Evolutionary conservation across 345 rosid genomes (phyloP).

Genomic region (Eucalyptus sp.): DNA sequence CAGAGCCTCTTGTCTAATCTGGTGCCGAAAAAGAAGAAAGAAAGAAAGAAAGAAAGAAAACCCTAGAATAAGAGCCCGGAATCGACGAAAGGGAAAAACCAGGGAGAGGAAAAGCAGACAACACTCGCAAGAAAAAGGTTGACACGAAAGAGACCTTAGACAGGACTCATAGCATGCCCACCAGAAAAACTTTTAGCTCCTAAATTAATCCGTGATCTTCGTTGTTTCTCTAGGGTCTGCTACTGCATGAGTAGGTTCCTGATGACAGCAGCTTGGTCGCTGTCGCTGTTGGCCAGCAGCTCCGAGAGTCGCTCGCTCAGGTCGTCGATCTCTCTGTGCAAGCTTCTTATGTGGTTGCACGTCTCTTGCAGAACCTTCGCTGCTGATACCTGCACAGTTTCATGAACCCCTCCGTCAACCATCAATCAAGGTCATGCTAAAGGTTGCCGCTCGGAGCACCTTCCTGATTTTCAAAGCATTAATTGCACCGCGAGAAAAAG

Average conservation of each 20-base stretch:
- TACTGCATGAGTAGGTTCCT: constrained; percentile 66
- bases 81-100: background rate
- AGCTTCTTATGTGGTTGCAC: constrained; percentile 71
- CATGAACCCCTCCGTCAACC: background rate
- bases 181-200: background rate
- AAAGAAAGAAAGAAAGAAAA: background rate
- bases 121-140: background rate
- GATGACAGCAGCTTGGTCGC: constrained; percentile 78
- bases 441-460: background rate
- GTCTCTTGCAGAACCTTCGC: constrained; percentile 82
- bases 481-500: background rate
- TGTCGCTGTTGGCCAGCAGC: constrained; percentile 62
- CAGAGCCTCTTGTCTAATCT: background rate
- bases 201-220: background rate
- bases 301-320: constrained; percentile 73
- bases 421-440: background rate
- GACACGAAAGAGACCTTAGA: background rate
- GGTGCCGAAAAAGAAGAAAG: background rate
- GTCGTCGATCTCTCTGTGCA: constrained; percentile 73
- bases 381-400: constrained; percentile 44
- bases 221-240: background rate
- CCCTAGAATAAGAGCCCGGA: background rate
- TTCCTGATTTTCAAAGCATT: background rate
- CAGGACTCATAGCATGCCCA: background rate
- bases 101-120: background rate